Evolutionary conservation across 768 basidiomycete species (phyloP).

Genomic region (Russula vinacea): DNA sequence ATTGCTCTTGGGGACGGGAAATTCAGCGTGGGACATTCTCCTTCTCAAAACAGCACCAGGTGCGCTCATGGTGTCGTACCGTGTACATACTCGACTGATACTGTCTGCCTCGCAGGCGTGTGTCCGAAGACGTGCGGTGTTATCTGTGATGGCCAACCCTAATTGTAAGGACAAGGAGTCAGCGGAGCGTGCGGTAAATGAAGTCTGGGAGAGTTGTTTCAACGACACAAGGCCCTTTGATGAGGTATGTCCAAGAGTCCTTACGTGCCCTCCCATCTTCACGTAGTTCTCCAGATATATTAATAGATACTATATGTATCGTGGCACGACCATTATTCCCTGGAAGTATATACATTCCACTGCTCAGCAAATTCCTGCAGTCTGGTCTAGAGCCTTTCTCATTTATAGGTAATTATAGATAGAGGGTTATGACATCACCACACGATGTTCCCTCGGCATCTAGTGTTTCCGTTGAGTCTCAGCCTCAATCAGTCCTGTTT

Average conservation of each 20-base stretch:
- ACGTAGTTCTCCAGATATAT: constrained; percentile 10
- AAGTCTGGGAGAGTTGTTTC: constrained; percentile 97
- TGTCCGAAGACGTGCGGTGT: constrained; percentile 80
- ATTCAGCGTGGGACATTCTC: constrained; percentile 68
- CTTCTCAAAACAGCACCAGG: constrained; percentile 95
- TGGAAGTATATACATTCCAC: not conserved
- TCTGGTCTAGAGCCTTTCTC: not conserved
- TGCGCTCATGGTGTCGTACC: constrained; percentile 34
- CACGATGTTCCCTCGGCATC: too few species aligned
- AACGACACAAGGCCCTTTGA: constrained; percentile 95
- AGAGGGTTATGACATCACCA: not conserved
- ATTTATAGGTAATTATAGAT: not conserved
- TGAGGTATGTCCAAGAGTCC: constrained; percentile 54
- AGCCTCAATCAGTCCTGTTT: not conserved
- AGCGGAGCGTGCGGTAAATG: constrained; percentile 88
- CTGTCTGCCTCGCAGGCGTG: constrained; percentile 57
- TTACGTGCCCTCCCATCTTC: not conserved
- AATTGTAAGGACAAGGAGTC: constrained; percentile 69
- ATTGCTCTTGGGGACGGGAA: constrained; percentile 86
- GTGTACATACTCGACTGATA: constrained; percentile 23
- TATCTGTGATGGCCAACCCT: constrained; percentile 79
- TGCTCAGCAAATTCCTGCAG: not conserved
- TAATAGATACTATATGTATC: not conserved
- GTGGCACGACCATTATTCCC: not conserved
- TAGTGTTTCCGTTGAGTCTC: not conserved